Percentiles rank a stretch among this genome's conserved stretches.
Conservation (phyloP, 331 rosid species). For the Malus hybrid region DNA sequence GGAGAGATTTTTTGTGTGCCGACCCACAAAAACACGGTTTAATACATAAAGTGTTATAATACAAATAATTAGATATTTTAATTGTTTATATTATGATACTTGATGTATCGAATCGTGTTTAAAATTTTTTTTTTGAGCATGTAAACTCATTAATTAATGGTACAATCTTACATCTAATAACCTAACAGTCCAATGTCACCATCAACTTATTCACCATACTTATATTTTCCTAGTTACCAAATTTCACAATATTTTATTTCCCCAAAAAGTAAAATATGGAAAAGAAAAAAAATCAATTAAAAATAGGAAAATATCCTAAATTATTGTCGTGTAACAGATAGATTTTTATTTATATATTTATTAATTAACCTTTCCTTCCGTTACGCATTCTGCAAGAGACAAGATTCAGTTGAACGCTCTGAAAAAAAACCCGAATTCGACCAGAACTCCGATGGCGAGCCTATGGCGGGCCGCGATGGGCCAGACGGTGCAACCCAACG, state of each 20-base stretch:
- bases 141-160: background rate
- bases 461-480: slow-evolving; percentile 35
- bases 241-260: background rate
- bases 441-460: slow-evolving; percentile 11
- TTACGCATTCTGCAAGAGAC: background rate
- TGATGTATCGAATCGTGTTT: no score
- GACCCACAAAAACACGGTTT: rapidly evolving
- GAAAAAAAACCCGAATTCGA: background rate
- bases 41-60: no score
- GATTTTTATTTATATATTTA: background rate
- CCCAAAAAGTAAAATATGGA: background rate
- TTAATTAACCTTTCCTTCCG: background rate
- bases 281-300: background rate
- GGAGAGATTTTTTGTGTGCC: no score
- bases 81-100: no score
- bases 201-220: background rate
- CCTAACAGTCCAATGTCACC: background rate
- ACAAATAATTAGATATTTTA: no score
- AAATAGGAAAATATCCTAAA: background rate
- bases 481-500: slow-evolving; percentile 17
- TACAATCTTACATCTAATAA: background rate
- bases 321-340: background rate
- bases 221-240: background rate
- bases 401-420: background rate
- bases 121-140: no score